Base-by-base conservation (phyloP, 208 protist genomes). In the Strigomonas culicis region DNA sequence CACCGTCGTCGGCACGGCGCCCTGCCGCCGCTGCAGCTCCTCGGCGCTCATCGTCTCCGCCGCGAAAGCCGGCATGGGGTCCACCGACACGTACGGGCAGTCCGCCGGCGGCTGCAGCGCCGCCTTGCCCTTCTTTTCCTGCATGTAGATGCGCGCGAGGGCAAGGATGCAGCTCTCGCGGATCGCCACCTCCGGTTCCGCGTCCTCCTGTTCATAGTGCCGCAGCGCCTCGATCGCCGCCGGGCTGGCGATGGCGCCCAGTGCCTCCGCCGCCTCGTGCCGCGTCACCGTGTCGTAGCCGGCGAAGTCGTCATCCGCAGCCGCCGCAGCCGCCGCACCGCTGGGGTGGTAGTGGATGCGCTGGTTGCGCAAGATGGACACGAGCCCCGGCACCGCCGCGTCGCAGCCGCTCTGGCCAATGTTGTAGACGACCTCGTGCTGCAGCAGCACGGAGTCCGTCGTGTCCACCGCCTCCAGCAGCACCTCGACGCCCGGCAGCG, bases 381-480 rank as follows among this genome's bases (percentile, higher is more conserved):
- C 72, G 41, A 99, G 81, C 25, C 75, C 58, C 7, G 79, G 80
- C n/a, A 98, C 66, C 8, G 93, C 93, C 43, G 75, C 64, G 46
- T 62, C 61, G 55, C 89, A 58, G 21, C 92, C 81, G 77, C 97
- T 98, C 88, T 99, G 98, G 0, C 98, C 98, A 15, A 98, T 72
- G 63, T 93, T 95, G 84, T 99, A 99, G n/a, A 88, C 93, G 36
- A 98, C 66, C 74, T 99, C 98, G 75, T 99, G 98, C 72, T 97
- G 93, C 17, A 99, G 80, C 39, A 99, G 79, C n/a, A 93, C 97
- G 7, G 92, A 98, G 39, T 95, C 79, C 36, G 88, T 94, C 8
- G 74, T 84, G 76, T 93, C 87, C 27, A 97, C 73, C 24, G 79
- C 84, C 66, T 90, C 78, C 6, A 82, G 59, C 34, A 95, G 63